Evolutionary conservation across 106 monocot genomes (phyloP).

Genomic region (Chionographis japonica): DNA sequence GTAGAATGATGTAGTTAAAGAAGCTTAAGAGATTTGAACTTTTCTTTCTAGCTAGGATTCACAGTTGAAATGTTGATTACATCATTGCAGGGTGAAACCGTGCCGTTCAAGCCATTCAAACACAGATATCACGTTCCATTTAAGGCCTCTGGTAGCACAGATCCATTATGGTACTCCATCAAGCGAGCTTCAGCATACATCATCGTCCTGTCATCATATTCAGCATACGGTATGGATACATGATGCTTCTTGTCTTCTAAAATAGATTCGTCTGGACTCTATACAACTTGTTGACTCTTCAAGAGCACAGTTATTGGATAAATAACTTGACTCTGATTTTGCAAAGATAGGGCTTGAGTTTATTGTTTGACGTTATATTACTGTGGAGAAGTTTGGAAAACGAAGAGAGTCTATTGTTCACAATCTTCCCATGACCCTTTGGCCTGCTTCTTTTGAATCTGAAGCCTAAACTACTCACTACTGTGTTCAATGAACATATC

Average conservation of each 20-base stretch:
- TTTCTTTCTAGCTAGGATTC: background rate
- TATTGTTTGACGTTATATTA: too few relatives aligned
- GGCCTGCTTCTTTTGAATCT: too few relatives aligned
- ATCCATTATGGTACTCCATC: constrained; percentile 88
- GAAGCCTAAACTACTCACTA: too few relatives aligned
- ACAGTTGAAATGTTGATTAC: background rate
- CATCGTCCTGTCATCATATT: constrained; percentile 86
- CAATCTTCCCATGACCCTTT: too few relatives aligned
- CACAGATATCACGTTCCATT: constrained; percentile 66
- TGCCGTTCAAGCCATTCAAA: constrained; percentile 73
- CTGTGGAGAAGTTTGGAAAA: too few relatives aligned
- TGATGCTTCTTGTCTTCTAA: background rate
- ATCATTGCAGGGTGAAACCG: constrained; percentile 55
- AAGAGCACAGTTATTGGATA: too few relatives aligned
- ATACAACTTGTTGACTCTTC: too few relatives aligned
- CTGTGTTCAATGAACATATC: too few relatives aligned
- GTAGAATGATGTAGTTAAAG: background rate
- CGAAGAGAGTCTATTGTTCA: too few relatives aligned
- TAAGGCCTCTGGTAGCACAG: constrained; percentile 71
- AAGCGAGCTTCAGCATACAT: constrained; percentile 76
- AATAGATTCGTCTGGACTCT: too few relatives aligned
- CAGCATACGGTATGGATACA: constrained; percentile 62
- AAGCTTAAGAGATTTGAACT: background rate
- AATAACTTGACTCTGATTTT: too few relatives aligned
- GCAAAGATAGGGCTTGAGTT: too few relatives aligned